A percentile compares a stretch with the other conserved stretches of the same genome.
Conservation (phyloP, 495 filamentous ascomycete species). For the Penicillium bialowiezense region DNA sequence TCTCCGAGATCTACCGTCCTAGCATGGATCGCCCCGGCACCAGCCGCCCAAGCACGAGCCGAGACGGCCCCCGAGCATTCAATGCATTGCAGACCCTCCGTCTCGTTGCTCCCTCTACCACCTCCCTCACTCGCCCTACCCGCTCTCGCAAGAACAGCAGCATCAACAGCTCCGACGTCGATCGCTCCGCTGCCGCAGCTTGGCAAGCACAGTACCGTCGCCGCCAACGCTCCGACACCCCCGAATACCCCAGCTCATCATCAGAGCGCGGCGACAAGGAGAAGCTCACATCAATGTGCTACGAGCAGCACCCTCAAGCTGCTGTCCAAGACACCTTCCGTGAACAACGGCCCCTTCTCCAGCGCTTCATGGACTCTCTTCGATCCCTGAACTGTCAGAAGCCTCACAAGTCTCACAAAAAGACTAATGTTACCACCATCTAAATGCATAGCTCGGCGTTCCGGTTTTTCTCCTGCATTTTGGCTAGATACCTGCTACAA, state of each 20-base stretch:
- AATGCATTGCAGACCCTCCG: conserved; percentile 35
- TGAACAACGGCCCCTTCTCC: conserved; percentile 30
- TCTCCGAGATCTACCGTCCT: conserved; percentile 10
- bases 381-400: conserved; percentile 32
- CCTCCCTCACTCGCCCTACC: conserved; percentile 29
- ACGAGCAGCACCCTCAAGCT: conserved; percentile 32
- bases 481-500: background rate
- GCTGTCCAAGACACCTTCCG: conserved; percentile 8
- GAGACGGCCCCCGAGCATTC: conserved; percentile 23
- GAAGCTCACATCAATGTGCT: conserved; percentile 34
- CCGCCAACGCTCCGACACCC: conserved; percentile 32
- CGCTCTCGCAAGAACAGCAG: conserved; percentile 31
- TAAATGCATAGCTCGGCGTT: conserved; percentile 16
- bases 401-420: conserved; percentile 15
- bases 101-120: conserved; percentile 39
- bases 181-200: conserved; percentile 38
- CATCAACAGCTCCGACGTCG: conserved; percentile 30
- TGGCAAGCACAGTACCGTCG: conserved; percentile 39
- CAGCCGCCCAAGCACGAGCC: conserved; percentile 23
- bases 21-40: conserved; percentile 22
- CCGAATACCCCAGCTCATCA: conserved; percentile 17
- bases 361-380: conserved; percentile 35
- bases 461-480: conserved; percentile 1
- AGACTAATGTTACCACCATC: conserved; percentile 19
- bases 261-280: conserved; percentile 20